Evolutionary conservation across 208 protist genomes (phyloP).

Genomic region (Acanthamoeba lenticulata): DNA sequence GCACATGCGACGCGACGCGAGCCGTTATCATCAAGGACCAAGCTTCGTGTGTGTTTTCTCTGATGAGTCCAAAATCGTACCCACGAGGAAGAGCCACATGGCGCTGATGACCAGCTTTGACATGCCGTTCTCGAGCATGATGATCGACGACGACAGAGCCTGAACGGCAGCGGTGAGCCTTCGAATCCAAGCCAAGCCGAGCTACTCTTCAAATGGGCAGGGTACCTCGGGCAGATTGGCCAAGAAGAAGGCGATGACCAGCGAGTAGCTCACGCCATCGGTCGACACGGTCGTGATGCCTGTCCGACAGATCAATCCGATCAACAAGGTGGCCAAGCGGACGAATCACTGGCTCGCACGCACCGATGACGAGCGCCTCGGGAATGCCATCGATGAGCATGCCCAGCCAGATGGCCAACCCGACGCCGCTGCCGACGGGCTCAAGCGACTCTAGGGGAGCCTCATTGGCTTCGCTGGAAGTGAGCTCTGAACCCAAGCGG

Average conservation of each 20-base stretch:
- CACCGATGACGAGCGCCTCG: neutral
- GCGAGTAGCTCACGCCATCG: neutral
- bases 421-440: neutral
- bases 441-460: neutral
- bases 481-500: too few species aligned
- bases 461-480: too few species aligned
- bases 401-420: neutral
- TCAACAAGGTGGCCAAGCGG: neutral
- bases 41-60: too few species aligned
- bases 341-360: too few species aligned
- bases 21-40: neutral
- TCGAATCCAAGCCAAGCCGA: neutral
- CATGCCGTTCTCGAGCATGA: constrained; percentile 32
- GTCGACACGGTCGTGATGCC: neutral
- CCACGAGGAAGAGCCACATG: neutral
- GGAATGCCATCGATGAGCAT: constrained; percentile 12
- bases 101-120: neutral
- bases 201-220: too few species aligned
- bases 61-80: neutral
- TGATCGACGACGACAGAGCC: constrained; percentile 3
- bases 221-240: neutral
- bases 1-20: neutral
- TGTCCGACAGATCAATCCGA: neutral
- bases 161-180: neutral
- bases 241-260: neutral